phyloP scores from a whole-genome alignment of 306 rosid species.

The Cicer pinnatifidum region DNA sequence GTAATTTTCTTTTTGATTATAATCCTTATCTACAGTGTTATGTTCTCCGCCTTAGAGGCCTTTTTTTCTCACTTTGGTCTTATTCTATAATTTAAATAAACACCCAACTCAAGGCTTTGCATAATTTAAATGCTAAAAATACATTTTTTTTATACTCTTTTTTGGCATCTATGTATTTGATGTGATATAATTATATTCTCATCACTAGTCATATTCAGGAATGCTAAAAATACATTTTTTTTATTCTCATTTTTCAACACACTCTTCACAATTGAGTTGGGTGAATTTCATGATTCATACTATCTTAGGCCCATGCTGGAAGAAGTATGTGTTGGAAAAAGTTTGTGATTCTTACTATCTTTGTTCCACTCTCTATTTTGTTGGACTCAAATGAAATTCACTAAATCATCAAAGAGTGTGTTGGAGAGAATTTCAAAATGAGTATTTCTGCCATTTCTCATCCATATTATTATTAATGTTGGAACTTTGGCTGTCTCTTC shows the following conservation, averaged over 20 bases:
- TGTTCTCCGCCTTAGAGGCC: conserved; percentile 21
- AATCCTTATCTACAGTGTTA: conserved; percentile 22
- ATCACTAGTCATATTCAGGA: not conserved
- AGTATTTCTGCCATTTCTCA: not conserved
- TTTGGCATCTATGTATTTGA: not conserved
- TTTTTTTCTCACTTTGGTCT: not conserved
- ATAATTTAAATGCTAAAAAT: not conserved
- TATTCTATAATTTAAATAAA: conserved; percentile 8
- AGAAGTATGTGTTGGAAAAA: not conserved
- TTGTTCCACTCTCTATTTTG: not conserved
- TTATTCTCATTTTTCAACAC: not conserved
- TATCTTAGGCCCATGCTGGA: not conserved
- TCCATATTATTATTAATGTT: conserved; percentile 6
- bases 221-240: not conserved
- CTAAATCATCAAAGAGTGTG: not conserved
- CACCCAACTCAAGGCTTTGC: not conserved
- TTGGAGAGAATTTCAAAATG: not conserved
- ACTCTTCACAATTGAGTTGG: not conserved
- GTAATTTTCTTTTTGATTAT: not conserved
- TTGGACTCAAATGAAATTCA: not conserved
- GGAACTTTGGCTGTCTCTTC: not conserved
- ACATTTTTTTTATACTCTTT: too few species aligned
- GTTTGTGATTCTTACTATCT: not conserved
- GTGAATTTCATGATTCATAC: not conserved
- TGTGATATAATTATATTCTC: conserved; percentile 2